These are phyloP conservation scores for Plectosphaerella plurivora DNA, from an alignment of 2,329 filamentous ascomycete species.

Conservation along the genomic window DNA sequence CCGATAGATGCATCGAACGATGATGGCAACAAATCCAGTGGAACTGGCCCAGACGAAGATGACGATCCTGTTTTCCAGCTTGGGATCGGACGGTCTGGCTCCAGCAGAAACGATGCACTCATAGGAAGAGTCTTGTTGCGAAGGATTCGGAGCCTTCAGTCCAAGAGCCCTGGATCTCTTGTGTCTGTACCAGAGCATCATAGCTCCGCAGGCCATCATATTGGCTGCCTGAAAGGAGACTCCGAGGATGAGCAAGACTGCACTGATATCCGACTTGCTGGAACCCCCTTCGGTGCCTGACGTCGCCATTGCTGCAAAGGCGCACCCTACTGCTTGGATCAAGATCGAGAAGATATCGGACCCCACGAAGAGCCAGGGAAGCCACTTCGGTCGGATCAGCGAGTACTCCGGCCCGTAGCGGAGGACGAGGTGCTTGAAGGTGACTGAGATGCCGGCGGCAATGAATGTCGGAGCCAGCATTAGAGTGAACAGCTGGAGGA, in stretches of 20 bases:
- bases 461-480: constrained; percentile 36
- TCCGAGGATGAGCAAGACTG: constrained; percentile 13
- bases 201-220: constrained; percentile 14
- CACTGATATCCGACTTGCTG: background rate
- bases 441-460: constrained; percentile 38
- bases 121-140: too few relatives aligned
- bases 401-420: constrained; percentile 33
- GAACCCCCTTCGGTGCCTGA: too few relatives aligned
- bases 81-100: background rate
- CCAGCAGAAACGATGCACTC: too few relatives aligned
- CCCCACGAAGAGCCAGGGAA: constrained; percentile 43
- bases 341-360: constrained; percentile 35
- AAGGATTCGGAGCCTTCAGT: too few relatives aligned
- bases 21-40: constrained; percentile 7
- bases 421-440: constrained; percentile 37
- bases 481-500: constrained; percentile 36
- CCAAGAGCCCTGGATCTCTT: too few relatives aligned
- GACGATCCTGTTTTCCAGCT: background rate
- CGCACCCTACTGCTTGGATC: constrained; percentile 16
- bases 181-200: constrained; percentile 14
- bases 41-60: constrained; percentile 4
- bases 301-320: constrained; percentile 8
- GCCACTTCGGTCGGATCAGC: constrained; percentile 31
- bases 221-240: constrained; percentile 16
- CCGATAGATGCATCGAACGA: constrained; percentile 12